phyloP scores from a whole-genome alignment of 1,139 yeast genomes.

The Schizosaccharomyces versatilis region DNA sequence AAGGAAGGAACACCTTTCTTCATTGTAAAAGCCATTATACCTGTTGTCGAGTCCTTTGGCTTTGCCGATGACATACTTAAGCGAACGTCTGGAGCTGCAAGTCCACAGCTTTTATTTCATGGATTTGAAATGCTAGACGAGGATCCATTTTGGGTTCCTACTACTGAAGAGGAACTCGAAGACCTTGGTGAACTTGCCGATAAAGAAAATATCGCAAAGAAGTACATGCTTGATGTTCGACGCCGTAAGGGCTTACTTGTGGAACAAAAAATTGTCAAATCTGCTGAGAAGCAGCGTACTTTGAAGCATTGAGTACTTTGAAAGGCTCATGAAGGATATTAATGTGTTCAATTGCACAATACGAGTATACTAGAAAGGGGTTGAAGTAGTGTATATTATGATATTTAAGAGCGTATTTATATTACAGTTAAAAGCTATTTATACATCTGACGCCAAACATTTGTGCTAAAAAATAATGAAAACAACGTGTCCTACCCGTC shows the following conservation, averaged over 20 bases:
- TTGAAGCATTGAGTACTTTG: slow-evolving; percentile 23
- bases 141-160: slow-evolving; percentile 99
- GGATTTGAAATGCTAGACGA: slow-evolving; percentile 72
- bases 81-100: slow-evolving; percentile 88
- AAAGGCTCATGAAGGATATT: too few relatives aligned
- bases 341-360: too few relatives aligned
- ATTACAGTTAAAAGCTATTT: too few relatives aligned
- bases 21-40: slow-evolving; percentile 62
- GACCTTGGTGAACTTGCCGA: slow-evolving; percentile 86
- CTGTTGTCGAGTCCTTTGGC: slow-evolving; percentile 92
- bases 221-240: slow-evolving; percentile 63
- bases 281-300: slow-evolving; percentile 85
- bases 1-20: slow-evolving; percentile 95
- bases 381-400: too few relatives aligned
- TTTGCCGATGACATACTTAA: slow-evolving; percentile 87
- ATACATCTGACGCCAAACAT: too few relatives aligned
- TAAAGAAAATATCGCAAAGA: slow-evolving; percentile 69
- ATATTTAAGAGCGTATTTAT: too few relatives aligned
- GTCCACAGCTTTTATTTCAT: slow-evolving; percentile 77
- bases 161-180: slow-evolving; percentile 87
- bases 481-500: too few relatives aligned
- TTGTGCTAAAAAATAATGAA: too few relatives aligned
- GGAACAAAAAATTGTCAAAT: slow-evolving; percentile 70
- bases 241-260: slow-evolving; percentile 74
- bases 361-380: too few relatives aligned